A percentile compares a stretch with the other conserved stretches of the same genome.
phyloP scores from a whole-genome alignment of 2,329 filamentous ascomycete genomes.

The Lachnellula suecica region DNA sequence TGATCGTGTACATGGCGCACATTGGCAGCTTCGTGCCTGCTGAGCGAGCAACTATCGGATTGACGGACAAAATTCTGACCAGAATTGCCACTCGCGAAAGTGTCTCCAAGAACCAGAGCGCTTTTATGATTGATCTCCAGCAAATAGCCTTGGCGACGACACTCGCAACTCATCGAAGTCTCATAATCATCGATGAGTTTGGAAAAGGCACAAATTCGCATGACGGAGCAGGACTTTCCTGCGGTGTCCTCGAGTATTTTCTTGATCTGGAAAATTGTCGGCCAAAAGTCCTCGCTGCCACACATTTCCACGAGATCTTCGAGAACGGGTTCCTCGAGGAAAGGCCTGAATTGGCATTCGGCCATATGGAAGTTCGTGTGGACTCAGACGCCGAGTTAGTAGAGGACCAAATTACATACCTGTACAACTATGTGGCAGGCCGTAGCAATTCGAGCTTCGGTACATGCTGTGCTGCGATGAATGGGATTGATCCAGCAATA shows the following conservation, averaged over 20 bases:
- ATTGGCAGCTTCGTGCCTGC: slow-evolving; percentile 92
- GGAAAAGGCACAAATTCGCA: slow-evolving; percentile 61
- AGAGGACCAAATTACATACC: slow-evolving; percentile 67
- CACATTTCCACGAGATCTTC: slow-evolving; percentile 72
- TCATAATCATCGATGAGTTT: slow-evolving; percentile 94
- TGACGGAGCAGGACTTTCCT: slow-evolving; percentile 58
- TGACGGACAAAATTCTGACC: slow-evolving; percentile 92
- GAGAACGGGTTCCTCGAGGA: slow-evolving; percentile 57
- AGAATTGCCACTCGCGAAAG: slow-evolving; percentile 75
- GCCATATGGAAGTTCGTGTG: slow-evolving; percentile 70
- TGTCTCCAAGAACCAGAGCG: slow-evolving; percentile 57
- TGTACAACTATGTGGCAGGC: slow-evolving; percentile 70
- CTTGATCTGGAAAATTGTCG: slow-evolving; percentile 42
- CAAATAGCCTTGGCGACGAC: slow-evolving; percentile 78
- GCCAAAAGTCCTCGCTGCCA: slow-evolving; percentile 61
- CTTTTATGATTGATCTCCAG: slow-evolving; percentile 77
- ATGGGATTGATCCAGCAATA: slow-evolving; percentile 73
- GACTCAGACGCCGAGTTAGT: slow-evolving; percentile 48
- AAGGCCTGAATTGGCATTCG: slow-evolving; percentile 54
- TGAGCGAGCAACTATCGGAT: slow-evolving; percentile 69
- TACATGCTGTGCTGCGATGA: slow-evolving; percentile 79
- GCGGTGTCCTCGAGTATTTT: slow-evolving; percentile 58
- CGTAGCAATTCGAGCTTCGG: slow-evolving; percentile 82
- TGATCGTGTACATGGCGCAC: slow-evolving; percentile 91
- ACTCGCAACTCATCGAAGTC: slow-evolving; percentile 71